phyloP scores from a whole-genome alignment of 2,329 filamentous ascomycete genomes.

The Ophiostoma fasciatum region DNA sequence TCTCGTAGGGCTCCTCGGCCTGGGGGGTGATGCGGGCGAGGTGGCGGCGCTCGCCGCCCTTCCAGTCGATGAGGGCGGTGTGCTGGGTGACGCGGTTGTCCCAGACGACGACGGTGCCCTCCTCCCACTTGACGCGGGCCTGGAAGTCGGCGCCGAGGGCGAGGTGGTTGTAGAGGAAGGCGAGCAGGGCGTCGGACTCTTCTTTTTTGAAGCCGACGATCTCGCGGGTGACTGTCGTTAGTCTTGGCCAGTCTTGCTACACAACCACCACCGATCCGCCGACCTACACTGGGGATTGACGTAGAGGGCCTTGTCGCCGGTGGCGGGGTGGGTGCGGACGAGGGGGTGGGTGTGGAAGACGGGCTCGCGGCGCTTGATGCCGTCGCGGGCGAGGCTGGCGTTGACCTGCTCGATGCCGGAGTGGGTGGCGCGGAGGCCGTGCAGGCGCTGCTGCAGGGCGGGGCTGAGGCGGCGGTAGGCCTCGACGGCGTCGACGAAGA shows the following conservation, averaged over 20 bases:
- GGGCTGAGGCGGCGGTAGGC: conserved; percentile 73
- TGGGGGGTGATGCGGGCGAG: conserved; percentile 71
- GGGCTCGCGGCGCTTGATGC: conserved; percentile 61
- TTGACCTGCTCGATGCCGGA: conserved; percentile 71
- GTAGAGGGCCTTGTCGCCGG: conserved; percentile 73
- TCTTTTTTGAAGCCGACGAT: conserved; percentile 79
- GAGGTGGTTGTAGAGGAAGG: conserved; percentile 65
- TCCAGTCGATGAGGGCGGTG: conserved; percentile 69
- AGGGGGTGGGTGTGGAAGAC: conserved; percentile 62
- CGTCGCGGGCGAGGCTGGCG: conserved; percentile 44
- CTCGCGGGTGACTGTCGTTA: conserved; percentile 52
- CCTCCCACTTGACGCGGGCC: conserved; percentile 59
- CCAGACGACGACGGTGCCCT: conserved; percentile 72
- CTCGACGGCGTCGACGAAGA: conserved; percentile 66
- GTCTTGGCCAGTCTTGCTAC: no score
- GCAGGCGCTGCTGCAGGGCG: conserved; percentile 62
- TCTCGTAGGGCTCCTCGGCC: conserved; percentile 64
- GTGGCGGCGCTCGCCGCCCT: conserved; percentile 61
- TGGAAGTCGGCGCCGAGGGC: conserved; percentile 59
- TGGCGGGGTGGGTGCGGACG: conserved; percentile 68
- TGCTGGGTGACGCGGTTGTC: conserved; percentile 72
- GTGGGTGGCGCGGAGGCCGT: conserved; percentile 68
- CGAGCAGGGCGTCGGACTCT: conserved; percentile 62
- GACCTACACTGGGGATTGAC: conserved; percentile 78
- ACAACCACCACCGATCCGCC: no score